Percentiles rank a stretch among this genome's conserved stretches.
Conservation (phyloP, 768 basidiomycete species). For the Tylopilus rubrobrunneus region DNA sequence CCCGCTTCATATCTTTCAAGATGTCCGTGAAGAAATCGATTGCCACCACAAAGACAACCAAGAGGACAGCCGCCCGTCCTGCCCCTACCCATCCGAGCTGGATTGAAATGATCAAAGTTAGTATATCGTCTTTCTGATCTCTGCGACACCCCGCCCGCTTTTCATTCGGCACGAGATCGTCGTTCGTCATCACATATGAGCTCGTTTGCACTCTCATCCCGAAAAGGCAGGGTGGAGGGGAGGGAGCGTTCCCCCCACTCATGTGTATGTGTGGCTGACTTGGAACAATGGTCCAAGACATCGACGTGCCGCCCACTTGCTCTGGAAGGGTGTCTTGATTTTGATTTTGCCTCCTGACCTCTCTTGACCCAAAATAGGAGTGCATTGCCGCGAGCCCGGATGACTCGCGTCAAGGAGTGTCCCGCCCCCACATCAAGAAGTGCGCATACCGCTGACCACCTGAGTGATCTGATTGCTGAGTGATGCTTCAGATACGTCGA, state of each 20-base stretch:
- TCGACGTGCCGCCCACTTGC: background rate
- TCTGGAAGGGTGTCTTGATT: slow-evolving; percentile 6
- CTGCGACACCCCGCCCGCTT: slow-evolving; percentile 12
- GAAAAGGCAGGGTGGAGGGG: slow-evolving; percentile 43
- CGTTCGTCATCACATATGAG: slow-evolving; percentile 7
- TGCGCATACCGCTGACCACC: slow-evolving; percentile 35
- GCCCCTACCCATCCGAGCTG: slow-evolving; percentile 44
- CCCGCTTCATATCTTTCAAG: slow-evolving; percentile 16
- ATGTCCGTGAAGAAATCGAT: slow-evolving; percentile 45
- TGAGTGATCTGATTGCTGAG: slow-evolving; percentile 16
- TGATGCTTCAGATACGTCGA: slow-evolving; percentile 66
- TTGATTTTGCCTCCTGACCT: slow-evolving; percentile 19
- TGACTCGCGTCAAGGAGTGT: slow-evolving; percentile 79
- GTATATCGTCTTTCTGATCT: slow-evolving; percentile 19
- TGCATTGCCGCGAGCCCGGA: slow-evolving; percentile 72
- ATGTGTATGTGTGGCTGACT: slow-evolving; percentile 12
- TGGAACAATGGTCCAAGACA: slow-evolving; percentile 5
- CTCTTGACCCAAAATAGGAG: slow-evolving; percentile 51
- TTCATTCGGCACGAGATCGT: slow-evolving; percentile 4
- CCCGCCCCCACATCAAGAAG: slow-evolving; percentile 93
- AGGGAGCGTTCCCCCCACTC: slow-evolving; percentile 13
- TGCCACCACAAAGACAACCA: slow-evolving; percentile 41
- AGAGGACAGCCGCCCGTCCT: slow-evolving; percentile 32
- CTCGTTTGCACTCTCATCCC: slow-evolving; percentile 8
- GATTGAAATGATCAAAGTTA: slow-evolving; percentile 82